Conservation (phyloP, 129 eudicot species). For the Arctium lappa region DNA sequence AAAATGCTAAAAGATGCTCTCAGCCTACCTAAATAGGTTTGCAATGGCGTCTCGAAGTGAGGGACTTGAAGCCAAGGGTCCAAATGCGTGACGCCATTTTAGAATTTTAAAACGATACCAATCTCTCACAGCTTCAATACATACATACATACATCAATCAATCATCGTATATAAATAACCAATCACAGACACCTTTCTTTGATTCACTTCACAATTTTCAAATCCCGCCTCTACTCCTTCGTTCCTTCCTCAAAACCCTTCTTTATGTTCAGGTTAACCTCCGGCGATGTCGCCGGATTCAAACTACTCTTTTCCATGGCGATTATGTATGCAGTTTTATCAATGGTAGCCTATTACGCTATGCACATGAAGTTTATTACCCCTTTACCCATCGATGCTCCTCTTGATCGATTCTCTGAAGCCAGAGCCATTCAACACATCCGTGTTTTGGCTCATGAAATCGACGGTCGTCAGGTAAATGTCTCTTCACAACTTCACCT, state of each 20-base stretch:
- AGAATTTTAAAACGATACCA: conserved; percentile 24
- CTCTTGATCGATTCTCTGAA: conserved; percentile 78
- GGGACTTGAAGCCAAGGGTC: neutral
- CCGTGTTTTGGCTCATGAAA: conserved; percentile 67
- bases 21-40: neutral
- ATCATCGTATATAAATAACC: neutral
- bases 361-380: conserved; percentile 77
- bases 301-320: conserved; percentile 44
- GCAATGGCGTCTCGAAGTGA: conserved; percentile 16
- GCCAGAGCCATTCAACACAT: conserved; percentile 85
- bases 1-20: too few species aligned
- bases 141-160: neutral
- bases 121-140: neutral
- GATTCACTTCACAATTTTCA: conserved; percentile 5
- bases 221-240: conserved; percentile 8
- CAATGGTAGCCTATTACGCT: conserved; percentile 54
- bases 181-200: neutral
- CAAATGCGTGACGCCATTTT: conserved; percentile 26
- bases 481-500: neutral
- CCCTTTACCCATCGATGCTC: conserved; percentile 80
- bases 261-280: conserved; percentile 32
- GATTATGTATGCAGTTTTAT: conserved; percentile 55
- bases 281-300: conserved; percentile 70
- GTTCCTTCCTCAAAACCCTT: conserved; percentile 1
- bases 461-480: conserved; percentile 83